Percentiles rank a stretch among this genome's conserved stretches.
These are phyloP conservation scores for Hyaloperonospora arabidopsidis DNA, from an alignment of 352 stramenopile species.

Conservation along the genomic window DNA sequence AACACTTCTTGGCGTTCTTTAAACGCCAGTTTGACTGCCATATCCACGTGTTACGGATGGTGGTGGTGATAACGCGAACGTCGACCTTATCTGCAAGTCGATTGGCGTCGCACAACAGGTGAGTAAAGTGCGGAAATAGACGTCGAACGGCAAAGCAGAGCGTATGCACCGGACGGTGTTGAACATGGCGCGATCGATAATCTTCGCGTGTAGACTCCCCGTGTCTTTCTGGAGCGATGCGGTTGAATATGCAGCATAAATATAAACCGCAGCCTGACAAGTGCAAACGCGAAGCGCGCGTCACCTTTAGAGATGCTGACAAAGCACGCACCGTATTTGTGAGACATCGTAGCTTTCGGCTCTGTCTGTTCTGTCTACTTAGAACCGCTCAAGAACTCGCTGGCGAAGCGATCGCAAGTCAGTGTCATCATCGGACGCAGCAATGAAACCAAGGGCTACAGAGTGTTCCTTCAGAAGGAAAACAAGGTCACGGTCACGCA, in stretches of 20 bases:
- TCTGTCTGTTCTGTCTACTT: neutral
- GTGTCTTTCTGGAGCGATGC: neutral
- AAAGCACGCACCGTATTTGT: neutral
- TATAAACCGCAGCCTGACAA: neutral
- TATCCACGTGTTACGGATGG: too few relatives aligned
- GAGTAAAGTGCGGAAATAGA: too few relatives aligned
- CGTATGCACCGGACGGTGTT: neutral
- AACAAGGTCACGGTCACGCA: neutral
- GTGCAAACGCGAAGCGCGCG: neutral
- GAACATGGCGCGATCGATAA: neutral
- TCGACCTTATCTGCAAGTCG: too few relatives aligned
- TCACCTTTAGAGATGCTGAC: neutral
- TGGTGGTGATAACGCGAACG: too few relatives aligned
- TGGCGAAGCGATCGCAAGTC: neutral
- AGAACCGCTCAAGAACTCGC: neutral
- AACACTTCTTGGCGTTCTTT: too few relatives aligned
- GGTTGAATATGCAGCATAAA: neutral
- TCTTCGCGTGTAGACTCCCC: too few relatives aligned
- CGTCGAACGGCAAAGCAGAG: too few relatives aligned
- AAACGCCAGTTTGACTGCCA: too few relatives aligned
- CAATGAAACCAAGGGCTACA: neutral
- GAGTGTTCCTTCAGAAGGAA: neutral
- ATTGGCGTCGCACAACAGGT: too few relatives aligned
- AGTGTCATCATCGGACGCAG: neutral
- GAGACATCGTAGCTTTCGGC: neutral